Evolutionary conservation across 768 basidiomycete species (phyloP).

Genomic region (Panaeolus cyanescens): DNA sequence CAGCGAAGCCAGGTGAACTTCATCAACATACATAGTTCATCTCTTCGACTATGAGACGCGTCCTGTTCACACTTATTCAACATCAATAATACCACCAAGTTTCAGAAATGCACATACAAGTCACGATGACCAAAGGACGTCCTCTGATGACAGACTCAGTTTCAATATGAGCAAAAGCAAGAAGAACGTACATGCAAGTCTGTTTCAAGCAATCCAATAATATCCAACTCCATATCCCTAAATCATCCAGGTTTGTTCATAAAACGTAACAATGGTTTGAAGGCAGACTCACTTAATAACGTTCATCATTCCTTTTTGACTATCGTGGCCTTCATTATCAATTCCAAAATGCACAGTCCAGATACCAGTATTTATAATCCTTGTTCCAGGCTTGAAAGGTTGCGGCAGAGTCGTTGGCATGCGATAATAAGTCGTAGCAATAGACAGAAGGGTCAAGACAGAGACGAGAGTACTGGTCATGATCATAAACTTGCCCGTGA

Average conservation of each 20-base stretch:
- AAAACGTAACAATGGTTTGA: background rate
- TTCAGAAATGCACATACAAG: conserved; percentile 46
- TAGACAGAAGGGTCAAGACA: conserved; percentile 45
- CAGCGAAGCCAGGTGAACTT: background rate
- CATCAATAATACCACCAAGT: conserved; percentile 2
- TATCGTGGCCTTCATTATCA: conserved; percentile 74
- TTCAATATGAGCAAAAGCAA: background rate
- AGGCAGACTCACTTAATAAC: conserved; percentile 33
- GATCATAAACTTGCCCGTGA: conserved; percentile 15
- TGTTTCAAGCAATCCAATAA: conserved; percentile 84
- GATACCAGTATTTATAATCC: conserved; percentile 80
- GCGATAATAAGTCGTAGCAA: conserved; percentile 55
- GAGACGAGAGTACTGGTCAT: conserved; percentile 37
- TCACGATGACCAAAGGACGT: conserved; percentile 80
- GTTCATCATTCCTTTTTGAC: conserved; percentile 66
- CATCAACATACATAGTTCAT: conserved; percentile 68
- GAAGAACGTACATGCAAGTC: conserved; percentile 70
- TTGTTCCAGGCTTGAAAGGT: conserved; percentile 63
- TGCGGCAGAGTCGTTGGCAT: conserved; percentile 49
- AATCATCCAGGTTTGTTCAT: background rate
- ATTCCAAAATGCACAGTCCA: conserved; percentile 93
- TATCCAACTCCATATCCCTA: conserved; percentile 83
- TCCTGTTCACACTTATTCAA: conserved; percentile 40
- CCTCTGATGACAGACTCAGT: conserved; percentile 25
- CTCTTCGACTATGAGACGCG: conserved; percentile 75